Percentiles rank a stretch among this genome's conserved stretches.
phyloP scores from a whole-genome alignment of 106 monocot species.

The Apostasia shenzhenica region DNA sequence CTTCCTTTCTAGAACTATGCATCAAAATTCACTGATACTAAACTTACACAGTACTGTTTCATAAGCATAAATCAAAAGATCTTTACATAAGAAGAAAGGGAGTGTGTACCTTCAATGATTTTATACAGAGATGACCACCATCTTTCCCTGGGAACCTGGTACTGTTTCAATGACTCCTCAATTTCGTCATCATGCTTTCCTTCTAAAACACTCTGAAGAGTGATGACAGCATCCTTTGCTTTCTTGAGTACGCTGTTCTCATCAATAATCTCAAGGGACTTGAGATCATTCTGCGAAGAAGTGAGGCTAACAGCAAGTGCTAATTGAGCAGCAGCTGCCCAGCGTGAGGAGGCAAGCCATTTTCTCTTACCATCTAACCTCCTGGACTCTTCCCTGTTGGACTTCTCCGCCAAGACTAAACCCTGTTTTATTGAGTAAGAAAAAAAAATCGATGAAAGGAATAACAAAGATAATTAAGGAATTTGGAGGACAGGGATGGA shows the following conservation, averaged over 20 bases:
- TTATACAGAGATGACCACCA: conserved; percentile 99
- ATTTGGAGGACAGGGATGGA: too few species aligned
- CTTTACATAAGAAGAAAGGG: background rate
- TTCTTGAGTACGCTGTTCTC: conserved; percentile 66
- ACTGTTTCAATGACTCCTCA: conserved; percentile 51
- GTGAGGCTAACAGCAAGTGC: conserved; percentile 75
- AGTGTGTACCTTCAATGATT: conserved; percentile 75
- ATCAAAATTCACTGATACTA: too few species aligned
- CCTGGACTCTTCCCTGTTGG: conserved; percentile 34
- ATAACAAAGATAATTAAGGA: too few species aligned
- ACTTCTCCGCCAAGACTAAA: conserved; percentile 44
- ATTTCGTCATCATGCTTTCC: conserved; percentile 72
- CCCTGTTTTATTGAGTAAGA: conserved; percentile 32
- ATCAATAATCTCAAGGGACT: conserved; percentile 45
- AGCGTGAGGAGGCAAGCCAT: conserved; percentile 81
- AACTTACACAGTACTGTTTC: too few species aligned
- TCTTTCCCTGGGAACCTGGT: conserved; percentile 61
- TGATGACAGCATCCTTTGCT: conserved; percentile 94
- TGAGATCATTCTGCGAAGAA: conserved; percentile 77
- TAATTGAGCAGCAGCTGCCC: conserved; percentile 89
- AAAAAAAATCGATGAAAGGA: conserved; percentile 2
- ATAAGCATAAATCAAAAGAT: too few species aligned
- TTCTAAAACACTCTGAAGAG: conserved; percentile 82
- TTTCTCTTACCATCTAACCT: conserved; percentile 41
- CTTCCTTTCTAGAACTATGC: too few species aligned